phyloP scores from a whole-genome alignment of 1,284 basidiomycete species.

The Sparassis latifolia region DNA sequence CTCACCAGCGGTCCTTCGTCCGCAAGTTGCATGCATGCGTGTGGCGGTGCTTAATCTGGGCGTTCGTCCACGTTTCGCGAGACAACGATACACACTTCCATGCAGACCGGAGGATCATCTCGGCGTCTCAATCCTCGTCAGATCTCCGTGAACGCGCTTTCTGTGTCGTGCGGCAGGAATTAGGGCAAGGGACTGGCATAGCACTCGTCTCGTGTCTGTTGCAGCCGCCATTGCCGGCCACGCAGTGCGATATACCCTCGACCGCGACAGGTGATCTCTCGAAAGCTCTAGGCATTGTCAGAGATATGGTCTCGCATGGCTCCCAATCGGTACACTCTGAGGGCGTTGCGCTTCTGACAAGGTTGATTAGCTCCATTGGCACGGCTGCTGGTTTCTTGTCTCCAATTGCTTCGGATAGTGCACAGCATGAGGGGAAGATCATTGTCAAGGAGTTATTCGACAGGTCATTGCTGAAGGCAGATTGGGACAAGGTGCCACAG shows the following conservation, averaged over 20 bases:
- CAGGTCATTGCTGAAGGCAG: constrained; percentile 20
- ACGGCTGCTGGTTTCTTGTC: constrained; percentile 3
- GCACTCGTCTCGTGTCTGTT: constrained; percentile 32
- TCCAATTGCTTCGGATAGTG: constrained; percentile 2
- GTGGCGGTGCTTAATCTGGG: constrained; percentile 54
- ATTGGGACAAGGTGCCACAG: constrained; percentile 16
- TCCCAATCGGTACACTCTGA: constrained; percentile 26
- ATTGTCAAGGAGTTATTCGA: constrained; percentile 22
- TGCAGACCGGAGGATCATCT: constrained; percentile 15
- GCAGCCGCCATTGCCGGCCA: constrained; percentile 12
- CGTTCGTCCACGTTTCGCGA: constrained; percentile 29
- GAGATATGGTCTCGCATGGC: constrained; percentile 30
- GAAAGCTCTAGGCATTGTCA: constrained; percentile 30
- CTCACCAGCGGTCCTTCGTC: constrained; percentile 26
- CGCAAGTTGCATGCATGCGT: constrained; percentile 35
- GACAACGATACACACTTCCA: not conserved
- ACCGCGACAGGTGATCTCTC: constrained; percentile 15
- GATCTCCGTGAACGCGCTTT: constrained; percentile 26
- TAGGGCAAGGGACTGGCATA: constrained; percentile 33
- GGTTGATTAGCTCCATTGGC: constrained; percentile 30
- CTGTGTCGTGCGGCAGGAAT: constrained; percentile 37
- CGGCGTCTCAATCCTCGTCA: too few relatives aligned
- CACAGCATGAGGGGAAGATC: constrained; percentile 6
- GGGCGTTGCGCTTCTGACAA: constrained; percentile 32
- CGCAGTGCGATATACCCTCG: constrained; percentile 1